Conservation (phyloP, 202 grass and related monocot species). For the Zoysia matrella region DNA sequence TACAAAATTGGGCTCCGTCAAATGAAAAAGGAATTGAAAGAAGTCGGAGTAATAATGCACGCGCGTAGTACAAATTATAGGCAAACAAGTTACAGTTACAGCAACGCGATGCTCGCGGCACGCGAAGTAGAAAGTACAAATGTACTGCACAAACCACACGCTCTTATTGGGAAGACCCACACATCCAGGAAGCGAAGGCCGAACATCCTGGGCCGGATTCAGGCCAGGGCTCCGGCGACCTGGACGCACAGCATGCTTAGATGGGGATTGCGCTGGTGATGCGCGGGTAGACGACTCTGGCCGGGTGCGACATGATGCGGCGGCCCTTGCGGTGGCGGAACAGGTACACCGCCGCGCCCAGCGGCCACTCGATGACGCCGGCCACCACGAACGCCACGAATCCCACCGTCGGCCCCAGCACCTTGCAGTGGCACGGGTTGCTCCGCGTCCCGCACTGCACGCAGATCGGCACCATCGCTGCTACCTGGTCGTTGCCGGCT, state of each 20-base stretch:
- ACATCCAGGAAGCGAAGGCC: not conserved
- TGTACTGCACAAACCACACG: not conserved
- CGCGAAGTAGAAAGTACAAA: not conserved
- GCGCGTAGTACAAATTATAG: too few relatives aligned
- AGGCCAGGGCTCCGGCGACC: not conserved
- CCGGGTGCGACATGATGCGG: slow-evolving; percentile 92
- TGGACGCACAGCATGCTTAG: slow-evolving; percentile 18
- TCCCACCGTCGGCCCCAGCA: slow-evolving; percentile 81
- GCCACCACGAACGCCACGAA: slow-evolving; percentile 75
- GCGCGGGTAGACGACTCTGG: slow-evolving; percentile 72
- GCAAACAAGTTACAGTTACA: not conserved
- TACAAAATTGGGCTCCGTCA: too few relatives aligned
- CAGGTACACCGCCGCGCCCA: slow-evolving; percentile 74
- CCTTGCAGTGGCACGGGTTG: slow-evolving; percentile 94
- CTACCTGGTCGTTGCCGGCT: not conserved
- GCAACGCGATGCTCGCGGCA: not conserved
- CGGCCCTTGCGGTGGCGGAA: slow-evolving; percentile 86
- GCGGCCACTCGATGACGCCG: slow-evolving; percentile 71
- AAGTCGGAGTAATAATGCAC: too few relatives aligned
- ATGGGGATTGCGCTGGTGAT: slow-evolving; percentile 63
- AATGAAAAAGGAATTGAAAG: too few relatives aligned
- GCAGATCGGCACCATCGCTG: slow-evolving; percentile 48
- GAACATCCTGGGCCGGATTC: too few relatives aligned
- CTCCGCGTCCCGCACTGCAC: slow-evolving; percentile 85
- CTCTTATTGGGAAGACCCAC: too few relatives aligned